Evolutionary conservation across 768 basidiomycete genomes (phyloP).

Genomic region (Rhizopogon vulgaris): DNA sequence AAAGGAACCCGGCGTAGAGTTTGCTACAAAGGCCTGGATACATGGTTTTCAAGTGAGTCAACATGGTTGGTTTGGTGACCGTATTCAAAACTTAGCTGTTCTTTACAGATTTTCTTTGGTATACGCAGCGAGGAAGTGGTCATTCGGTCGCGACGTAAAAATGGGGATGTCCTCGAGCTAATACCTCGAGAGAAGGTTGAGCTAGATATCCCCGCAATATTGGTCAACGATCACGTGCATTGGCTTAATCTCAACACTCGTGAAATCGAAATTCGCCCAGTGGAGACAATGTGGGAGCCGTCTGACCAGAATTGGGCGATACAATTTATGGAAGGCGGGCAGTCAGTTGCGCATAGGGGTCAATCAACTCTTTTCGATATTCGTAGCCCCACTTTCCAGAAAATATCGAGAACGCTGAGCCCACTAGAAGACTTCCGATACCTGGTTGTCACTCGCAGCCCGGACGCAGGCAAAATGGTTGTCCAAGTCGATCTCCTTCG

Average conservation of each 20-base stretch:
- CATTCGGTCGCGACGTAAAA: neutral
- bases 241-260: constrained; percentile 13
- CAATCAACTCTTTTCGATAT: constrained; percentile 10
- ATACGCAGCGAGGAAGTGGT: neutral
- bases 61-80: neutral
- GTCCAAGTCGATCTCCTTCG: constrained; percentile 26
- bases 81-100: neutral
- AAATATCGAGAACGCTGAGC: constrained; percentile 10
- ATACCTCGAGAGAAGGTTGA: constrained; percentile 10
- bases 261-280: constrained; percentile 15
- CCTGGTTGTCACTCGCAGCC: constrained; percentile 9
- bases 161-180: constrained; percentile 7
- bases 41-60: constrained; percentile 15
- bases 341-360: neutral
- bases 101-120: neutral
- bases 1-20: constrained; percentile 28
- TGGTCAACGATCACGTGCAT: constrained; percentile 16
- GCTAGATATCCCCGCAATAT: constrained; percentile 12
- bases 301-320: constrained; percentile 14
- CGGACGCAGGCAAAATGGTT: constrained; percentile 7
- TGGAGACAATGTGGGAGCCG: constrained; percentile 8
- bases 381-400: constrained; percentile 12
- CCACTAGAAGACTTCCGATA: constrained; percentile 10
- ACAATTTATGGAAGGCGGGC: neutral
- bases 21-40: constrained; percentile 17